Evolutionary conservation across 2,329 filamentous ascomycete species (phyloP).

Genomic region (Pestalotiopsis sp.): DNA sequence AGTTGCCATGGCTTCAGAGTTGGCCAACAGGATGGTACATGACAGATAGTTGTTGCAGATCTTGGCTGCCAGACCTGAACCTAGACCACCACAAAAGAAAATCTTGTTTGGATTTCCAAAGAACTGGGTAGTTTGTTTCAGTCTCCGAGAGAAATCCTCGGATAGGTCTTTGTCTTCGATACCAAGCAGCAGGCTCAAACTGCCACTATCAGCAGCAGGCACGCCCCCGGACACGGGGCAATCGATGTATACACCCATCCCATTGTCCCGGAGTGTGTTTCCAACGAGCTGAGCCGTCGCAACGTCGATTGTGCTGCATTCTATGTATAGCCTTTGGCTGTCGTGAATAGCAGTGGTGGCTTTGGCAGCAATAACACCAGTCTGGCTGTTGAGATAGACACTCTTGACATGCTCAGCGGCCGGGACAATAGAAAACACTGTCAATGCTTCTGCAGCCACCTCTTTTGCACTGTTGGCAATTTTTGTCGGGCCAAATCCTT

Average conservation of each 20-base stretch:
- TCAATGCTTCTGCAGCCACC: neutral
- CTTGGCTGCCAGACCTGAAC: constrained; percentile 3
- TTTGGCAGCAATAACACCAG: neutral
- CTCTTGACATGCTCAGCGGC: neutral
- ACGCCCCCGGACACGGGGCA: constrained; percentile 4
- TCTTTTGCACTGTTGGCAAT: neutral
- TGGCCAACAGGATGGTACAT: neutral
- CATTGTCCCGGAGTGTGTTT: neutral
- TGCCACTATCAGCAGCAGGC: neutral
- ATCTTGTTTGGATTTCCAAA: neutral
- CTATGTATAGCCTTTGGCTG: neutral
- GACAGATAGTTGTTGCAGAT: constrained; percentile 8
- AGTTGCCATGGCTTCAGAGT: constrained; percentile 6
- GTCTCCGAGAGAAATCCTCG: neutral
- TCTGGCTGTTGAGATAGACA: neutral
- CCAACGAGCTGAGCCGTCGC: neutral
- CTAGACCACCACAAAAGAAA: neutral
- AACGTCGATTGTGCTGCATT: constrained; percentile 4
- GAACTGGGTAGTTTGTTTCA: neutral
- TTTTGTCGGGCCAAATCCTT: neutral
- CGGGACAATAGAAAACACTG: neutral
- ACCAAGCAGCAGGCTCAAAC: neutral
- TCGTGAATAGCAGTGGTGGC: neutral
- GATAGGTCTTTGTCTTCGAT: neutral
- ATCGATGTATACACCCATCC: neutral